Base-by-base conservation (phyloP, 805 yeast genomes). In the Metschnikowia matae region DNA sequence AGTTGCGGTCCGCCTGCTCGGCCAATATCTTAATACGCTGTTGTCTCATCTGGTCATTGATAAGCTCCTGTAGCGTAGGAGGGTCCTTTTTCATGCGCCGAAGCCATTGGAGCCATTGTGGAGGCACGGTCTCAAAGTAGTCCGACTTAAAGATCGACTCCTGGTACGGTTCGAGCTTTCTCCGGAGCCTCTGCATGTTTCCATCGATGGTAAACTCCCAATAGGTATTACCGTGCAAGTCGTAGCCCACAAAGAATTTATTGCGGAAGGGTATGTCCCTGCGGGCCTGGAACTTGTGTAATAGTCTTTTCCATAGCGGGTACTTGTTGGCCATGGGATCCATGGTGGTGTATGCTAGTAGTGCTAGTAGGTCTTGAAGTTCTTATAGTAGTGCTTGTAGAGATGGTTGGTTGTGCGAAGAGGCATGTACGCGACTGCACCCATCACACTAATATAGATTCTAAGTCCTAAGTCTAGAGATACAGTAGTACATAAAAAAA, bases 51-150 rank as follows among this genome's bases (percentile, higher is more conserved):
- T 80, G 73, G 57, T 88, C 95, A 2, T 67, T 69, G 1, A 76
- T 55, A 37, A 88, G 74, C 53, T 88, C 96, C 36, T 75, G 70
- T 18, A 88, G 58, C 0, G 83, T 72, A 0, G 96, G 96, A 6
- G 83, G 75, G 2, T 66, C 61, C 1, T 71, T 66, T 45, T 94
- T 73, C 2, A 87, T 82, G 57, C 80, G 72, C 48, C 92, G 67
- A 18, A 89, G 74, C 96, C 96, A 88, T 62, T 85, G 91, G 36
- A 79, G 71, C 95, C 96, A 88, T 59, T 82, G 89, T 14, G 89
- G 80, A 15, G 83, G 83, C 2, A 77, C 80, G 15, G 81, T 79
- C 6, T 73, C 64, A 55, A 81, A 82, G 55, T 84, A 84, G 54
- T 84, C 86, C 6, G 78, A 80, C 41, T 79, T 73, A 60, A 77